Evolutionary conservation across 306 rosid species (phyloP).

Genomic region (Vigna radiata): DNA sequence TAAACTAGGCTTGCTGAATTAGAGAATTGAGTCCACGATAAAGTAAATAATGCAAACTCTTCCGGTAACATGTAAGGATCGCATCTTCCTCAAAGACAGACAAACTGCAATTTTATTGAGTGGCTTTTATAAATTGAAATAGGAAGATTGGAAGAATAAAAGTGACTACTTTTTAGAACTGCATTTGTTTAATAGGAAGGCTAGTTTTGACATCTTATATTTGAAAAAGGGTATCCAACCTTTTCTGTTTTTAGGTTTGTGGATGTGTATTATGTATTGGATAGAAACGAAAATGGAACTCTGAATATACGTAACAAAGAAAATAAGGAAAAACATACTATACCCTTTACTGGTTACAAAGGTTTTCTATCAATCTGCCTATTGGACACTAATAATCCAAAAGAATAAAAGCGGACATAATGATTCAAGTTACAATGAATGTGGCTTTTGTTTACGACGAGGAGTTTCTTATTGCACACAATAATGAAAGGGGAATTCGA

Average conservation of each 20-base stretch:
- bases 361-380: slow-evolving; percentile 22
- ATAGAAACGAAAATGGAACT: neutral
- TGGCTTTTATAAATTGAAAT: neutral
- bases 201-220: neutral
- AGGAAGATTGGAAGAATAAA: neutral
- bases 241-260: neutral
- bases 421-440: slow-evolving; percentile 51
- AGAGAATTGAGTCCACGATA: neutral
- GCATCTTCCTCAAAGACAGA: neutral
- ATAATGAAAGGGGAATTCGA: slow-evolving; percentile 53
- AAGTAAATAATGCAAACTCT: neutral
- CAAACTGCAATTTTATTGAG: neutral
- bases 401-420: slow-evolving; percentile 47
- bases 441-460: slow-evolving; percentile 50
- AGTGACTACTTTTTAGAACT: neutral
- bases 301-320: neutral
- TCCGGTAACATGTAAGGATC: neutral
- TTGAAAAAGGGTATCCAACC: neutral
- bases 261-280: neutral
- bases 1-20: neutral
- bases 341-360: neutral
- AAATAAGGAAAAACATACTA: neutral
- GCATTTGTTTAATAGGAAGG: neutral
- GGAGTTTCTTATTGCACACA: slow-evolving; percentile 47
- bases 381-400: slow-evolving; percentile 37